Base-by-base conservation (phyloP, 768 basidiomycete species). In the Mycena floridula region DNA sequence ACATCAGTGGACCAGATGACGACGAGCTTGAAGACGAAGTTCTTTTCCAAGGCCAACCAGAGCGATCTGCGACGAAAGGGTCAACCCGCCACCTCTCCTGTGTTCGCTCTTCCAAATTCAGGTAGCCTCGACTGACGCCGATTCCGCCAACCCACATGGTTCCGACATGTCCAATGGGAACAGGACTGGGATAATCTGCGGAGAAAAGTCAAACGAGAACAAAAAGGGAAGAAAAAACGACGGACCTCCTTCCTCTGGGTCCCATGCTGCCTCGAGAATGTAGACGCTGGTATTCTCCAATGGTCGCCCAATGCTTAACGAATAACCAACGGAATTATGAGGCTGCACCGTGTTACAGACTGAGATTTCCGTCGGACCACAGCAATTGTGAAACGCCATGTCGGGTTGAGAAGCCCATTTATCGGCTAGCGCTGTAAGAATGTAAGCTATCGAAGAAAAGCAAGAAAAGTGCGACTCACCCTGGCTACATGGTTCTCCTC, bases 401-500 rank as follows among this genome's bases (percentile, higher is more conserved):
- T 43, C 8, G 7, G 12, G n/a, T 25, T 16, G 9, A 15, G 26
- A 18, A 12, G 41, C 36, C 44, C 40, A 44, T 36, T 26, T 45
- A 38, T 44, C 66, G 2, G 69, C 68, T 25, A 67, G 59, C 35
- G 54, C 67, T 68, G 41, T 3, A 40, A 18, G 13, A 15, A 15
- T 40, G 24, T 25, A 22, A 32, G 26, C 26, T 5, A 36, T 3
- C 24, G 25, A 32, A 24, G 6, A 37, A 11, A n/a, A 26, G 23
- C 4, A 11, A 27, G 2, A 25, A 6, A 35, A 24, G 32, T 52
- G 16, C 42, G 18, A 52, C 61, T 18, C 52, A 74, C 76, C 59
- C 59, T 73, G 70, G 4, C 77, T 72, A 50, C 76, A 77, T 1
- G 72, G 67, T 58, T 81, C 78, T n/a, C 78, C 78, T 9, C 74